Evolutionary conservation across 768 basidiomycete species (phyloP).

Genomic region (Mycena capillaripes): DNA sequence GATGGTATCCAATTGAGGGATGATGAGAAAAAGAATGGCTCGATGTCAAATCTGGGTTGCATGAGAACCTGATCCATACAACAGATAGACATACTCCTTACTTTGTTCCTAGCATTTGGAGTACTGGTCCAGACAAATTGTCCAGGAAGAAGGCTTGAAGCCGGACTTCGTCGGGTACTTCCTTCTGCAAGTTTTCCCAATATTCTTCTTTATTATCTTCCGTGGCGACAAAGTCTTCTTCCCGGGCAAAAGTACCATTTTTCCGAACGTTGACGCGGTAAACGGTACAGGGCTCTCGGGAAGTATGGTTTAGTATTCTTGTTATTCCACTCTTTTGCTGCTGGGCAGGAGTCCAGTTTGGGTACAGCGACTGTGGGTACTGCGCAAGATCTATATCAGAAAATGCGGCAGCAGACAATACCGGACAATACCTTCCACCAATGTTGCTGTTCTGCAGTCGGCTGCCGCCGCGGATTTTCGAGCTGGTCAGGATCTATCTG

Average conservation of each 20-base stretch:
- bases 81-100: neutral
- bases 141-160: constrained; percentile 66
- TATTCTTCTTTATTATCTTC: constrained; percentile 42
- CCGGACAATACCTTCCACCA: constrained; percentile 24
- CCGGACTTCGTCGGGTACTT: constrained; percentile 51
- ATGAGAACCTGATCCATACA: neutral
- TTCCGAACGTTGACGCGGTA: constrained; percentile 56
- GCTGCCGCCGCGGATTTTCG: constrained; percentile 16
- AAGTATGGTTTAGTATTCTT: constrained; percentile 41
- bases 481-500: constrained; percentile 40
- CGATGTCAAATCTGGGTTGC: constrained; percentile 59
- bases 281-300: constrained; percentile 46
- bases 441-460: neutral
- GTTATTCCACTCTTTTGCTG: constrained; percentile 54
- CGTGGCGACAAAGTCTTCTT: constrained; percentile 39
- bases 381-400: constrained; percentile 44
- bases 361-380: constrained; percentile 68
- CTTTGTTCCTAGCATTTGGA: constrained; percentile 54
- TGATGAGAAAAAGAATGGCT: constrained; percentile 77
- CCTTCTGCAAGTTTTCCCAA: constrained; percentile 50
- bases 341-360: constrained; percentile 68
- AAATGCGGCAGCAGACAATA: neutral
- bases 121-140: constrained; percentile 61
- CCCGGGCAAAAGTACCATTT: constrained; percentile 49
- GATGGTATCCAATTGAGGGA: constrained; percentile 73